These are phyloP conservation scores for Pythium brassicae DNA, from an alignment of 352 stramenopile genomes.

Conservation along the genomic window DNA sequence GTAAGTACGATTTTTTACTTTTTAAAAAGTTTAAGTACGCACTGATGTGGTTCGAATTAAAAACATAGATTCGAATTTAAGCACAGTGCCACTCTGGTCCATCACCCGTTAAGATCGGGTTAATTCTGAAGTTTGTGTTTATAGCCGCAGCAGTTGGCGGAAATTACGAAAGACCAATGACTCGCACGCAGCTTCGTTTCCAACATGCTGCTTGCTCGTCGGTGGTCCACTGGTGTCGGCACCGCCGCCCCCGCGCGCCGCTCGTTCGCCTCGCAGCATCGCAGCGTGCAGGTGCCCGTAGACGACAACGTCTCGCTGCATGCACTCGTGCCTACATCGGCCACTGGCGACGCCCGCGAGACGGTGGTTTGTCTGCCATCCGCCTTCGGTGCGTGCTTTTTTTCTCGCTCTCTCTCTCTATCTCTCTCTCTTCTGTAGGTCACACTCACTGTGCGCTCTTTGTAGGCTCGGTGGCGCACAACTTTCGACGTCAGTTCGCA, in stretches of 20 bases:
- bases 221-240: background rate
- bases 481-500: conserved; percentile 62
- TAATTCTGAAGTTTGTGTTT: too few relatives aligned
- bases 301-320: conserved; percentile 38
- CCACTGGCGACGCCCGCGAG: conserved; percentile 15
- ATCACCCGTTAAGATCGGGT: too few relatives aligned
- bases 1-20: too few relatives aligned
- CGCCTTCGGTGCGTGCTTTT: conserved; percentile 39
- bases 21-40: too few relatives aligned
- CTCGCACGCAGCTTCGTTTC: too few relatives aligned
- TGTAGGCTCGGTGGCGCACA: conserved; percentile 38
- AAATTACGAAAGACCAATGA: too few relatives aligned
- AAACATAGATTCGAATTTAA: conserved; percentile 60
- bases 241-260: conserved; percentile 1
- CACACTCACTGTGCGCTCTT: background rate
- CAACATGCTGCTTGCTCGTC: too few relatives aligned
- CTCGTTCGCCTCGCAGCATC: conserved; percentile 15
- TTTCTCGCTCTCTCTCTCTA: background rate
- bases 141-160: too few relatives aligned
- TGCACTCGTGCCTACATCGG: conserved; percentile 27
- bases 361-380: conserved; percentile 62
- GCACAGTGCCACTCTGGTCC: too few relatives aligned
- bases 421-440: background rate
- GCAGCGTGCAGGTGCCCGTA: conserved; percentile 34
- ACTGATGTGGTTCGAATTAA: too few relatives aligned